Conservation (phyloP, 306 rosid species). For the Chamaecrista fasciculata region DNA sequence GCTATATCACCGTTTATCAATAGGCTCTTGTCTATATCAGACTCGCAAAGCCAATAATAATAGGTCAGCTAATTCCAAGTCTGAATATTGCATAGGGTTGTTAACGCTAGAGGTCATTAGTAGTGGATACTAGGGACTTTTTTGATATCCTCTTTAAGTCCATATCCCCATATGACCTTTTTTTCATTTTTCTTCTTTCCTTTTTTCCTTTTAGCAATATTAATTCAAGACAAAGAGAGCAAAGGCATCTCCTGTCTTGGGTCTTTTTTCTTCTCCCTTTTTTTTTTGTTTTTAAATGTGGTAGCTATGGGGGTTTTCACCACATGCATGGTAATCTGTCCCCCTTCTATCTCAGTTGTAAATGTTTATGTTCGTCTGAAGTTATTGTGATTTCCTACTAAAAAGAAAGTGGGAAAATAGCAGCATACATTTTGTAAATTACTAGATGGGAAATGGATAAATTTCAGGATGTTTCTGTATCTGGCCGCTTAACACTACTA, state of each 20-base stretch:
- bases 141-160: neutral
- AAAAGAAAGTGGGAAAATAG: constrained; percentile 42
- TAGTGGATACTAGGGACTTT: constrained; percentile 24
- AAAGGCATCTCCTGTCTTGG: constrained; percentile 46
- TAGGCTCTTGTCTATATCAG: constrained; percentile 48
- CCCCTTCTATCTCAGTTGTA: constrained; percentile 11
- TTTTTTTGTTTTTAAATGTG: constrained; percentile 43
- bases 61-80: constrained; percentile 29
- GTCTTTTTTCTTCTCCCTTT: constrained; percentile 30
- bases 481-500: neutral
- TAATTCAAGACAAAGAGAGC: constrained; percentile 45
- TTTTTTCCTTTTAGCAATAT: constrained; percentile 9
- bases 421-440: constrained; percentile 50
- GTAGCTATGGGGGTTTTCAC: constrained; percentile 50
- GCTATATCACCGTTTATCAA: constrained; percentile 79
- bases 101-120: constrained; percentile 10
- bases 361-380: constrained; percentile 28
- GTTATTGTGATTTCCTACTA: constrained; percentile 40
- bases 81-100: constrained; percentile 37
- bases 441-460: constrained; percentile 30
- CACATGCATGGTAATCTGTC: constrained; percentile 18
- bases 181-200: constrained; percentile 15
- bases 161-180: neutral
- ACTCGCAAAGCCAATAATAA: constrained; percentile 43
- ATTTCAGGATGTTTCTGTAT: constrained; percentile 19